Base-by-base conservation (phyloP, 768 basidiomycete genomes). In the Cubamyces lactineus region DNA sequence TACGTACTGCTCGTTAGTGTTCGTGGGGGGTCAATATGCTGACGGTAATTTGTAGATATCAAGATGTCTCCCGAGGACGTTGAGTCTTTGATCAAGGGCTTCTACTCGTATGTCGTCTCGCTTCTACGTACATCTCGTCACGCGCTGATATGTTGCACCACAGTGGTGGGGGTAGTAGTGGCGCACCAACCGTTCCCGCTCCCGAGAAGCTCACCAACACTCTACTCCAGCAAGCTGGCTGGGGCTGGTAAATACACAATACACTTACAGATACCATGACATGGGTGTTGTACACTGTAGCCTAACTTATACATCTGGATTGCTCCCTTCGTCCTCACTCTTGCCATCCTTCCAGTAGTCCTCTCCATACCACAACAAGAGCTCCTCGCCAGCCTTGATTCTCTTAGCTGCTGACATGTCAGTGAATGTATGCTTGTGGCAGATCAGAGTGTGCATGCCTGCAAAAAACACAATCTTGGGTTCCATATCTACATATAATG, bases 41-140 rank as follows among this genome's bases (percentile, higher is more conserved):
- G 11, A 28, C 43, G 42, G 45, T 48, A 53, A 70, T 64, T 4
- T 34, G 40, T 65, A 92, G 91, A 93, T 75, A 92, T 93, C 77
- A 93, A 91, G 72, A 75, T 87, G 73, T 83, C 88, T 0, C 76
- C 86, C 0, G 89, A 92, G 28, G 87, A 87, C 50, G 89, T 93
- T 21, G 91, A 92, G 68, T 72, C 76, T 7, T 85, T 88, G 66
- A 83, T 92, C 59, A 81, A 85, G 66, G 80, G 78, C 38, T 84
- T 91, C 56, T 92, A 87, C 53, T 42, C 59, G 68, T 73, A 49
- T 23, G 71, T 53, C 16, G 38, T 12, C 23, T 11, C n/a, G 30
- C 46, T 7, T n/a, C n/a, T 9, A 21, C 2, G 19, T 19, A 21
- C 43, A 5, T n/a, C n/a, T 41, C 15, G 2, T 21, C 7, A 30